Conservation (phyloP, 441 rosid species). For the Euphorbia schlechtendalii region DNA sequence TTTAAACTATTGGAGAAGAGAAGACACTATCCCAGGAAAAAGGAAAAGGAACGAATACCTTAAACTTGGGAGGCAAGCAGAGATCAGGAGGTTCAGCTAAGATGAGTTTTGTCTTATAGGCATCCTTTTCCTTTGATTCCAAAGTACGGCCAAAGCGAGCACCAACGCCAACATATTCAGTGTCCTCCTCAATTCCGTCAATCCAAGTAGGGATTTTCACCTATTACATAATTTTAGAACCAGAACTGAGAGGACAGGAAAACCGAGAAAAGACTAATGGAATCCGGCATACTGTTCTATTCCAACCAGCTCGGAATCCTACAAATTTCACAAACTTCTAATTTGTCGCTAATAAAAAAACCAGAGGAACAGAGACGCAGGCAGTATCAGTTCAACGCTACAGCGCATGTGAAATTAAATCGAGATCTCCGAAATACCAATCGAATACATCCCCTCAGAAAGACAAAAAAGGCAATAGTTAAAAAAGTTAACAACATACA, state of each 20-base stretch:
- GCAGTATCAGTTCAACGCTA: not conserved
- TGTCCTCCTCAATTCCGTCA: constrained; percentile 64
- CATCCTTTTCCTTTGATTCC: constrained; percentile 88
- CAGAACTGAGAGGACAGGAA: not conserved
- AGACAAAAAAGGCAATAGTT: not conserved
- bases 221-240: constrained; percentile 28
- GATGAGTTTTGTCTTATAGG: constrained; percentile 54
- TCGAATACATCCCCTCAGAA: not conserved
- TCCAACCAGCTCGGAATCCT: not conserved
- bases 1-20: not conserved
- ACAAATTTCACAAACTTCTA: not conserved
- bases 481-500: not conserved
- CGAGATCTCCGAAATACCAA: not conserved
- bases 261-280: not conserved
- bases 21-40: constrained; percentile 1
- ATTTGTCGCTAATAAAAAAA: not conserved
- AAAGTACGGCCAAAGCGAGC: constrained; percentile 88
- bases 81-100: constrained; percentile 89
- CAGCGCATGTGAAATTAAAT: constrained; percentile 1
- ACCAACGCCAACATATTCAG: constrained; percentile 93
- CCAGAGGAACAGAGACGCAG: not conserved
- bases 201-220: constrained; percentile 95
- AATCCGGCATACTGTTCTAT: not conserved
- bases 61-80: constrained; percentile 52
- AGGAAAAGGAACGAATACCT: constrained; percentile 39